These are phyloP conservation scores for Candolleomyces efflorescens DNA, from an alignment of 768 basidiomycete species.

Conservation along the genomic window DNA sequence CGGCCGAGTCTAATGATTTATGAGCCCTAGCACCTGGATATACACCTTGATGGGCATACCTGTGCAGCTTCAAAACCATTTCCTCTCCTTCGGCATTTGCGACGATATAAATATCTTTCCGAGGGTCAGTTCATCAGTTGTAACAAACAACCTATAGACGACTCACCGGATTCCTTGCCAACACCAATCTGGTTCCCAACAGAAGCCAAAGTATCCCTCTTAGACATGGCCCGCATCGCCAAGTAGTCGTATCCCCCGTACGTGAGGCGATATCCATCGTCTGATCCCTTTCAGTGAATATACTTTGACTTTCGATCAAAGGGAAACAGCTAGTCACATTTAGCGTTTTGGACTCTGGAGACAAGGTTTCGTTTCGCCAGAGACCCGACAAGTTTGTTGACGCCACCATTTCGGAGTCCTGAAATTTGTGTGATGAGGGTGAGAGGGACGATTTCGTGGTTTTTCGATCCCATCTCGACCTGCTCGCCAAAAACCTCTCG, in stretches of 20 bases:
- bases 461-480: slow-evolving; percentile 98
- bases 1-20: slow-evolving; percentile 70
- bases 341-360: slow-evolving; percentile 84
- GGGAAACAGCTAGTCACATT: slow-evolving; percentile 52
- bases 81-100: slow-evolving; percentile 80
- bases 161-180: slow-evolving; percentile 91
- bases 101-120: slow-evolving; percentile 82
- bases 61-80: slow-evolving; percentile 90
- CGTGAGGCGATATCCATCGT: slow-evolving; percentile 95
- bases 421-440: slow-evolving; percentile 88
- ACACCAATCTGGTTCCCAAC: slow-evolving; percentile 99
- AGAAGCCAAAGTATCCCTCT: slow-evolving; percentile 81
- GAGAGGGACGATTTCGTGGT: slow-evolving; percentile 94
- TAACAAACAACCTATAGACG: background rate
- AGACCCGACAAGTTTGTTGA: slow-evolving; percentile 87
- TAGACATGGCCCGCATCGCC: slow-evolving; percentile 89
- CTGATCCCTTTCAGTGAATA: slow-evolving; percentile 22
- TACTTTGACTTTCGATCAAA: slow-evolving; percentile 24
- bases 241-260: slow-evolving; percentile 99
- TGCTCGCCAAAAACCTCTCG: slow-evolving; percentile 25
- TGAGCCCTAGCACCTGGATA: background rate
- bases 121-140: background rate
- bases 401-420: slow-evolving; percentile 86
- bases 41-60: slow-evolving; percentile 41
- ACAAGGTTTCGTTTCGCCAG: slow-evolving; percentile 92